Base-by-base conservation (phyloP, 2,329 filamentous ascomycete genomes). In the Erysiphe pulchra region DNA sequence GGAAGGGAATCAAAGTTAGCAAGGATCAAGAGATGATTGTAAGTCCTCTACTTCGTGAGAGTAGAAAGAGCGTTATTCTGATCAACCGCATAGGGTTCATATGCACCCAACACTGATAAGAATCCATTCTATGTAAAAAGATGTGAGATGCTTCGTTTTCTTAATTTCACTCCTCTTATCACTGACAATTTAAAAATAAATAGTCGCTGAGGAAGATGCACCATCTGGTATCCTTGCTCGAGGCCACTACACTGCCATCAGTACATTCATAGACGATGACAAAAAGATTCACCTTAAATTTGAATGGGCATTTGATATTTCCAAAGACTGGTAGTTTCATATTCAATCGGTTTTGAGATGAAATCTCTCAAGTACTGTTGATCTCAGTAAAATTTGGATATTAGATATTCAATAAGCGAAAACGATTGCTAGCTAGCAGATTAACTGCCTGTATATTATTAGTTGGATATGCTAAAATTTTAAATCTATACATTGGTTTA, bases 21-120 rank as follows among this genome's bases (percentile, higher is more conserved):
- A 98, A 94, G 73, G 80, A 90, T 58, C 81, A 92, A 56, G 87
- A 95, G 68, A 98, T 98, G 90, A 80, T 98, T 71, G 85, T 90
- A 63, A 58, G 78, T 69, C 14, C 24, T 16, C 36, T 17, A 41
- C 8, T 4, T 14, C n/a, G 33, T 34, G 5, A 34, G 5, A 14
- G 33, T 6, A 34, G 18, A 9, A 28, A 24, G n/a, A 20, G 8
- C 20, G 14, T 28, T 24, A 32, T 32, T 39, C 20, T 39, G 44
- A 28, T 39, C 39, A 16, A 33, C 13, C 4, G 16, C 9, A 51
- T 53, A 90, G 82, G 85, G 87, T 54, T 92, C 83, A 56, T 98
- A 87, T 59, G 80, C 84, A 46, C 90, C 90, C 52, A 94, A 79
- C 67, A 95, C 87, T 16, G 80, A 84, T 51, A 80, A 84, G 63